Evolutionary conservation across 495 filamentous ascomycete genomes (phyloP), one percentile per base, ranked within the genome.

Genomic region (Talaromyces liani): DNA sequence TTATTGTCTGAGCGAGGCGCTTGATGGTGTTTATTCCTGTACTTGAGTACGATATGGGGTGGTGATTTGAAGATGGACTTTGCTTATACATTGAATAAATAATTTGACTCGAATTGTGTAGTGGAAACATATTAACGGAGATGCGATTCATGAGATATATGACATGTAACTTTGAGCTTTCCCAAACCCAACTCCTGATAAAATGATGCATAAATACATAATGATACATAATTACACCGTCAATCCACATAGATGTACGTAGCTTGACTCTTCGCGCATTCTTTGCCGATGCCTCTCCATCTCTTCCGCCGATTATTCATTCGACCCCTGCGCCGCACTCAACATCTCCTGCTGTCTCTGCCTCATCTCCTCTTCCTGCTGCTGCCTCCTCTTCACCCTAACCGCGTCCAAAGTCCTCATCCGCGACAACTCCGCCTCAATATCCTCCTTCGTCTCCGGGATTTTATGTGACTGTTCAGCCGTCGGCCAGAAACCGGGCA

Each of bases 401-500:
- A 77, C 5, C n/a, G 66, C 65, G 67, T 79, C 77, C 5, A 70
- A 65, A 70, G 68, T 77, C 63, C 87, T 84, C 76, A 97, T 79
- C 63, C 91, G 78, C 68, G 91, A 79, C 36, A 95, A 73, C 81
- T 97, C 91, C 55, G 79, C 77, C 6, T 84, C 76, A 64, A 97
- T 93, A 76, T 99, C 94, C 39, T 96, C 93, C 65, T 81, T 85
- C 65, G 98, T 92, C 49, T 88, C 83, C 0, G 94, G 94, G 58
- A 99, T 91, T 71, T 83, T 90, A 75, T 99, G 89, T 47, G 91
- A 91, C 73, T 93, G 84, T 65, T 90, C 88, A 34, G 86, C 79
- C 67, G 87, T 90, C 24, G 94, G 94, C 94, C 94, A 99, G 83
- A 99, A 99, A 64, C 89, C 89, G 12, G 88, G 86, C 1, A 96